A percentile compares a stretch with the other conserved stretches of the same genome.
phyloP scores from a whole-genome alignment of 805 yeast species.

The Schwanniomyces occidentalis region DNA sequence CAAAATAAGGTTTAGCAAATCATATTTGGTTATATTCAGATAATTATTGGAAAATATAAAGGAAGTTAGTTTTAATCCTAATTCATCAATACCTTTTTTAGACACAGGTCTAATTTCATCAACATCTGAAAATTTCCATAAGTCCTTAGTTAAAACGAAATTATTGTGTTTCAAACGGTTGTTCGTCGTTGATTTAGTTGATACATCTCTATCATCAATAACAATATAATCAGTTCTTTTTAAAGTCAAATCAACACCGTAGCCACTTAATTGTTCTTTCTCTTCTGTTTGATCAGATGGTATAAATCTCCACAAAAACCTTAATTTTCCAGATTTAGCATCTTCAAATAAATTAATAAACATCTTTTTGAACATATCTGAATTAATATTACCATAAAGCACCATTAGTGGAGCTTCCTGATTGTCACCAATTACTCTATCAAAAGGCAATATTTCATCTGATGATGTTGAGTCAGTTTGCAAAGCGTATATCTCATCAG shows the following conservation, averaged over 20 bases:
- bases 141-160: conserved; percentile 7
- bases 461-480: conserved; percentile 47
- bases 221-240: conserved; percentile 69
- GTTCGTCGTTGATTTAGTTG: no score
- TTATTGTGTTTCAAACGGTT: no score
- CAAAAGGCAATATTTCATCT: conserved; percentile 44
- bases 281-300: conserved; percentile 27
- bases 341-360: conserved; percentile 59
- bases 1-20: conserved; percentile 38
- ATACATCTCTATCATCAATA: conserved; percentile 57
- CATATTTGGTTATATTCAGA: conserved; percentile 22
- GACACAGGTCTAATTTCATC: conserved; percentile 28
- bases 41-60: conserved; percentile 27
- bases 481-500: conserved; percentile 78
- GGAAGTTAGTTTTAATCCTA: conserved; percentile 45
- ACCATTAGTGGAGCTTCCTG: conserved; percentile 51
- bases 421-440: conserved; percentile 63
- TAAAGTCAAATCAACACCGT: conserved; percentile 63
- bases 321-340: conserved; percentile 62
- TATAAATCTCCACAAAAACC: conserved; percentile 75
- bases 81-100: conserved; percentile 29
- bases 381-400: conserved; percentile 64
- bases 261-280: conserved; percentile 50
- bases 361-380: conserved; percentile 53
- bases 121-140: conserved; percentile 9